phyloP scores from a whole-genome alignment of 257 asterid species.

The Solanum ossicruentum region DNA sequence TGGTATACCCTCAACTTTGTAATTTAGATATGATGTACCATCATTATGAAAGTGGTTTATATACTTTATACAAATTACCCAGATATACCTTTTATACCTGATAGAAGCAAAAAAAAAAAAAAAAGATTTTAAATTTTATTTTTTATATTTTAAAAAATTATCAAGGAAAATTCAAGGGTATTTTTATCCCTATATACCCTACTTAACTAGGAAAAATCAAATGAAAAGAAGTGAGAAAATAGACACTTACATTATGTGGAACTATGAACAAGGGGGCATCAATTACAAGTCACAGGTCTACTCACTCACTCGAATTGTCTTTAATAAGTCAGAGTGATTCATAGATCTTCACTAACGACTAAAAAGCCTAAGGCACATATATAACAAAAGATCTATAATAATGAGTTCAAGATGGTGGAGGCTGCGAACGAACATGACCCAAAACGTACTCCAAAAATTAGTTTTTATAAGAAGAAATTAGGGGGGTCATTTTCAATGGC shows the following conservation, averaged over 20 bases:
- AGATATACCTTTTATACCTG: not conserved
- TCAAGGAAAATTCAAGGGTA: not conserved
- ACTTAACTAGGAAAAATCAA: not conserved
- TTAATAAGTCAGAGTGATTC: not conserved
- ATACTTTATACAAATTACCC: too few species aligned
- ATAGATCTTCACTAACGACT: too few species aligned
- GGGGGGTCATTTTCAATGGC: not conserved
- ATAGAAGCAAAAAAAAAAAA: too few species aligned
- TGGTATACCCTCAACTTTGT: too few species aligned
- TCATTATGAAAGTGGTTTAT: too few species aligned
- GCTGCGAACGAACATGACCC: not conserved
- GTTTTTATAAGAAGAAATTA: not conserved
- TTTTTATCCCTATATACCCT: not conserved
- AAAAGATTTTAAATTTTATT: too few species aligned
- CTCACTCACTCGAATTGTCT: not conserved
- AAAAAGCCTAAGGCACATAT: not conserved
- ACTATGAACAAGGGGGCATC: not conserved
- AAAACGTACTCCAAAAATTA: not conserved
- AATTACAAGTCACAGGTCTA: not conserved
- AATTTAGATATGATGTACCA: too few species aligned
- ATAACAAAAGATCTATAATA: not conserved
- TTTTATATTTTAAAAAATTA: too few species aligned
- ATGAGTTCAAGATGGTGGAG: not conserved
- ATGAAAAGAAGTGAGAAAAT: not conserved
- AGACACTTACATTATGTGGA: not conserved